Conservation (phyloP, 495 filamentous ascomycete species). For the Hypomontagnella monticulosa region DNA sequence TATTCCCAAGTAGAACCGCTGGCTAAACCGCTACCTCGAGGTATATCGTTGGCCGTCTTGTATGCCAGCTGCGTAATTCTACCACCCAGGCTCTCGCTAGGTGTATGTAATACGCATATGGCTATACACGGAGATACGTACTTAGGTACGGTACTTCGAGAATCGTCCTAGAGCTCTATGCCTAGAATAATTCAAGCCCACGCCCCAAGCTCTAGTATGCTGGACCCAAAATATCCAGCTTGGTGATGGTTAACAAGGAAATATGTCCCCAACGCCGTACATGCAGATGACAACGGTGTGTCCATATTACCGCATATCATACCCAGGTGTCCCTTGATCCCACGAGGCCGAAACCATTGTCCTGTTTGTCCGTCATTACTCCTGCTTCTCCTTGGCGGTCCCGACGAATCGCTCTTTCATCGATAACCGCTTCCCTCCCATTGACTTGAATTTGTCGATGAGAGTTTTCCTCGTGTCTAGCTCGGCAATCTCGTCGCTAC, state of each 20-base stretch:
- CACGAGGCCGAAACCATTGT: slow-evolving; percentile 7
- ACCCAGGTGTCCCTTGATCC: slow-evolving; percentile 17
- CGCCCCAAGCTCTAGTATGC: slow-evolving; percentile 6
- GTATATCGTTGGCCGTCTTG: not conserved
- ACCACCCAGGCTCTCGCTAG: not conserved
- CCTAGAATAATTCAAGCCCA: slow-evolving; percentile 20
- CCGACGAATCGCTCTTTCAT: slow-evolving; percentile 54
- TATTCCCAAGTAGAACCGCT: not conserved
- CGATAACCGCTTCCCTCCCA: slow-evolving; percentile 75
- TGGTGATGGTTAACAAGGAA: slow-evolving; percentile 20
- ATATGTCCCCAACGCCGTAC: slow-evolving; percentile 34
- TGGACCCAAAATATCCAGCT: slow-evolving; percentile 21
- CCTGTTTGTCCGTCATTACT: slow-evolving; percentile 11
- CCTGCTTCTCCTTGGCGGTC: slow-evolving; percentile 37
- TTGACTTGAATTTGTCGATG: slow-evolving; percentile 71
- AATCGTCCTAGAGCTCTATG: slow-evolving; percentile 12
- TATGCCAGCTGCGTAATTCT: not conserved
- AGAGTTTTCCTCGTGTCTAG: slow-evolving; percentile 76
- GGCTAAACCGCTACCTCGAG: not conserved
- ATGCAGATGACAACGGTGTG: slow-evolving; percentile 34
- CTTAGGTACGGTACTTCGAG: slow-evolving; percentile 14
- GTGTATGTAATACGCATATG: slow-evolving; percentile 6
- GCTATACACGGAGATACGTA: slow-evolving; percentile 1
- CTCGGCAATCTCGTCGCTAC: slow-evolving; percentile 83
- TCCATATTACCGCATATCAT: slow-evolving; percentile 29